Base-by-base conservation (phyloP, 2,329 filamentous ascomycete species). In the Alternaria hordeiaustralica region DNA sequence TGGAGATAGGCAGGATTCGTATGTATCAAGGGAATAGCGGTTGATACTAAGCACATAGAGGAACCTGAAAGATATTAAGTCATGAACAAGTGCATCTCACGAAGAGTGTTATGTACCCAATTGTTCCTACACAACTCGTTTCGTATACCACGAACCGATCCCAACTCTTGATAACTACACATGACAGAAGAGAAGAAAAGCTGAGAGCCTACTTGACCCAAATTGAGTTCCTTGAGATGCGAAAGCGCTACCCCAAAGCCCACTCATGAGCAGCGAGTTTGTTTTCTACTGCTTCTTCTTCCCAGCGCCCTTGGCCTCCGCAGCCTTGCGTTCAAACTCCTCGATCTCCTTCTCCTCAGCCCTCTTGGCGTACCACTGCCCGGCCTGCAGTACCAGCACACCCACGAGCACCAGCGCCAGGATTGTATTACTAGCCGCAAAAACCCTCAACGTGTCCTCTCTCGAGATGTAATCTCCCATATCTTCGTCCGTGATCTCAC, bases 321-420 rank as follows among this genome's bases (percentile, higher is more conserved):
- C 72, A 36, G 70, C 73, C 61, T 79, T 79, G 73, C 80, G 82
- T 80, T 89, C 87, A 67, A 90, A 85, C 77, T 88, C 87, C 75
- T 88, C 88, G 60, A 87, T 85, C 80, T 97, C 94, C 78, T 94
- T 91, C 75, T 87, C 86, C 81, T 98, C 94, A 83, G 96, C 96
- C 78, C 92, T 87, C 87, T 98, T 94, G 25, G 96, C 96, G 83
- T 99, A 99, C 96, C 95, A 98, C 86, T 98, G 93, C 11, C 96
- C 96, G 20, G 93, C 93, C 87, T 99, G 96, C 76, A 99, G 83
- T 33, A 97, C 92, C 69, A 99, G 80, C 10, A 99, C 92, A 6
- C 96, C 96, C 4, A 98, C 90, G 57, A 99, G 83, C 28, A 99
- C 93, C 47, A 99, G 87, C 36, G 95, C 96, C 61, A 98, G 82